These are phyloP conservation scores for Xylariaceae sp. DNA, from an alignment of 2,329 filamentous ascomycete species.

Conservation along the genomic window DNA sequence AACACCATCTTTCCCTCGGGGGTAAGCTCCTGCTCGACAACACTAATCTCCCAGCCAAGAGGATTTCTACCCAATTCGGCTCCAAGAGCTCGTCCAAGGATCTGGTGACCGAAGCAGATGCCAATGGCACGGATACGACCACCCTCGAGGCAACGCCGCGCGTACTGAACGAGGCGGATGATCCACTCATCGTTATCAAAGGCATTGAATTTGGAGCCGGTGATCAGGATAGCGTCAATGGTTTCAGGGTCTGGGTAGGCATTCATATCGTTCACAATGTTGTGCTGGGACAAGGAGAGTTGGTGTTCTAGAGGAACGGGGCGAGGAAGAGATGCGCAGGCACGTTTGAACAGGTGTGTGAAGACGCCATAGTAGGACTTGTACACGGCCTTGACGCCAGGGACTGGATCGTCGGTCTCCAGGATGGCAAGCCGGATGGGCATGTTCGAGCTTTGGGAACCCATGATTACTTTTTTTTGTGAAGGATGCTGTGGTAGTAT, in stretches of 20 bases:
- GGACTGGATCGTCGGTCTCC: constrained; percentile 76
- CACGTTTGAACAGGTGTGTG: constrained; percentile 50
- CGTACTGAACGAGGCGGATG: constrained; percentile 64
- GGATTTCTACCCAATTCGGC: constrained; percentile 61
- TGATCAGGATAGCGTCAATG: constrained; percentile 78
- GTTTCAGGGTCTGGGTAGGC: constrained; percentile 67
- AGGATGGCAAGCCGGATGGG: constrained; percentile 77
- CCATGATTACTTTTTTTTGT: constrained; percentile 22
- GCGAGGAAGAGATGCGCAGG: constrained; percentile 43
- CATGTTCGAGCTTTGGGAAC: constrained; percentile 28
- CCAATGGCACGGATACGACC: constrained; percentile 66
- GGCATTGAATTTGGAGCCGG: constrained; percentile 68
- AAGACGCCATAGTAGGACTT: constrained; percentile 70
- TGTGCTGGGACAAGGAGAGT: constrained; percentile 59
- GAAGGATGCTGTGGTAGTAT: neutral
- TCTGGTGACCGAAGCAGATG: constrained; percentile 85
- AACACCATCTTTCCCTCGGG: constrained; percentile 67
- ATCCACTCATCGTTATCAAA: constrained; percentile 76
- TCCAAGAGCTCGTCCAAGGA: constrained; percentile 68
- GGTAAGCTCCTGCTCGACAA: constrained; percentile 63
- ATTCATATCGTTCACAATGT: constrained; percentile 60
- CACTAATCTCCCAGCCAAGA: constrained; percentile 76
- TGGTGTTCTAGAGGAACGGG: constrained; percentile 39
- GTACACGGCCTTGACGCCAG: constrained; percentile 58
- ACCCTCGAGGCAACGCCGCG: constrained; percentile 52